Base-by-base conservation (phyloP, 192 early-diverging fungal species). In the Podila epigama region DNA sequence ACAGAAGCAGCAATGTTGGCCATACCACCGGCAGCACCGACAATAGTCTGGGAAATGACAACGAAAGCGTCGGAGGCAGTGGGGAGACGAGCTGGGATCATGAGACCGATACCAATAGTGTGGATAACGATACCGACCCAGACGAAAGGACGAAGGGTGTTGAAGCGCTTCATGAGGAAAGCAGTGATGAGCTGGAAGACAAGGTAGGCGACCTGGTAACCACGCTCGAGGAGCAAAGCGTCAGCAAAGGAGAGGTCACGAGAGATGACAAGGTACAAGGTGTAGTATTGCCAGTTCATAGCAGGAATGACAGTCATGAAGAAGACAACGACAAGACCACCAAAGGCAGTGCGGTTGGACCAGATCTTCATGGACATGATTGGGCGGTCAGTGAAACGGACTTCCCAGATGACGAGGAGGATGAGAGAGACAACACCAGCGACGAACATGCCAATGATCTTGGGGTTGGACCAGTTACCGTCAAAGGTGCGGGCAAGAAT, bases 281-380 rank as follows among this genome's bases (percentile, higher is more conserved):
- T 75, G 15, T 63, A 75, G 60, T 75, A 75, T 22, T 63, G 58
- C 72, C 72, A 75, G 70, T 75, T 75, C 72, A 75, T 75, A 0
- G 60, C 13, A 25, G 72, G 60, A 59, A 68, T 67, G 31, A 75
- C 72, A 16, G 72, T 75, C 72, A 75, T 75, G 34, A 75, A 62
- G 44, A 75, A 68, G 9, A 12, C 18, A 35, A 75, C 72, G 29
- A 75, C 48, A 31, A 75, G 28, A 48, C 65, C 72, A 41, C 72
- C 72, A 42, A 75, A 75, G 29, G 63, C 65, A 9, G 72, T 67
- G 55, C 33, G 65, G 65, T 75, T 75, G 15, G 25, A 22, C 72
- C 72, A 75, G 48, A 75, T 75, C 20, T 65, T 59, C 72, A 75
- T 75, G 32, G 72, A 65, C 72, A 75, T 75, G 35, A 75, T 75